Evolutionary conservation across 2,329 filamentous ascomycete genomes (phyloP), one percentile per base, ranked within the genome.

Genomic region (Fusarium udum): DNA sequence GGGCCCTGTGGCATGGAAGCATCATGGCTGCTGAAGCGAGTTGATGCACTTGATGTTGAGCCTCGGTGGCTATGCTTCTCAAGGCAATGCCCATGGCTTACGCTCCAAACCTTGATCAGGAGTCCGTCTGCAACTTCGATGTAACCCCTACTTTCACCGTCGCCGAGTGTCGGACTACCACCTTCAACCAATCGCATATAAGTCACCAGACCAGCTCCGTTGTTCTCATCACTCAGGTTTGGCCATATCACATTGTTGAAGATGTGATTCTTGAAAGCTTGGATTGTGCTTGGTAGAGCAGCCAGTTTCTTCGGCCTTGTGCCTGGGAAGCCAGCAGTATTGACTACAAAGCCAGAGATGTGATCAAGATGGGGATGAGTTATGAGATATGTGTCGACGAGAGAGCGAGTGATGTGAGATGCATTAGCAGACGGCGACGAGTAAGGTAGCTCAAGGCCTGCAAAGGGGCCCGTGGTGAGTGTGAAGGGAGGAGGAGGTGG

Each of bases 231-330:
- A 0, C 94, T 97, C 43, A 99, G 84, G 76, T 99, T 99, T 0
- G 96, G 96, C 96, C 96, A 99, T 61, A 98, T 97, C 65, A 97
- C 86, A 78, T 98, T 97, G 83, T 99, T 99, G 85, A 99, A 99
- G 67, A 99, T 94, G 82, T 99, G 95, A 2, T 87, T 91, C 81
- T 97, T 98, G 82, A 99, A 92, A 0, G 95, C 95, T 51, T 94
- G 88, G 58, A 99, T 95, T n/a, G 95, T 97, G 34, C 91, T 92
- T 0, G 95, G 94, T 8, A 98, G 85, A 1, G 93, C 95, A 3
- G 95, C 95, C 20, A 99, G 86, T 31, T 92, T 90, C 82, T 98
- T 99, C 1, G 95, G 94, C 34, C 92, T 90, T 5, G 92, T 90
- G 36, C 93, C 93, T 36, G 94, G 92, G 26, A 97, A 89, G 7